Conservation (phyloP, 345 rosid species). For the Pugionium cornutum region DNA sequence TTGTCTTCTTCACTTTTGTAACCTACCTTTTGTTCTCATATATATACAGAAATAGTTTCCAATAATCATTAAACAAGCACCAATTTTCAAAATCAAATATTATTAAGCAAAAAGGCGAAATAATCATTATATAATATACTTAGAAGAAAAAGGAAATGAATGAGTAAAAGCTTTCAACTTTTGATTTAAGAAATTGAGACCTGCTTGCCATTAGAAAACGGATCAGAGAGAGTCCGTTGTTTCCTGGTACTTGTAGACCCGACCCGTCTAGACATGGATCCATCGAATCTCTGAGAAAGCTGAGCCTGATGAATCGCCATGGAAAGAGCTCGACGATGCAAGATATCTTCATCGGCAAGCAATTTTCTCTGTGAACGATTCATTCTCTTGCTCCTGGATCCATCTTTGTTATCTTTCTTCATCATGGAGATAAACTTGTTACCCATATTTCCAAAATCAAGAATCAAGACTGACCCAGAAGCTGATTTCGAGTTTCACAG, state of each 20-base stretch:
- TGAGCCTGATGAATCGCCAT: conserved; percentile 92
- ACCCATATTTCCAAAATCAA: conserved; percentile 59
- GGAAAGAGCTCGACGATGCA: conserved; percentile 91
- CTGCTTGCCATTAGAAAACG: conserved; percentile 74
- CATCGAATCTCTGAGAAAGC: conserved; percentile 89
- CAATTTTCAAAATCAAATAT: conserved; percentile 6
- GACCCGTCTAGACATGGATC: conserved; percentile 94
- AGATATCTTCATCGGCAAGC: conserved; percentile 79
- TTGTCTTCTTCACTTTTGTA: conserved; percentile 23
- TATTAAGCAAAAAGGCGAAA: conserved; percentile 13
- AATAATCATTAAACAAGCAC: conserved; percentile 26
- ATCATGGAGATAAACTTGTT: conserved; percentile 69
- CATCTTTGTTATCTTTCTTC: conserved; percentile 65
- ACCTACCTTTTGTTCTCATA: conserved; percentile 30
- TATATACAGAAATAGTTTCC: conserved; percentile 12
- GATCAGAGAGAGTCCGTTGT: conserved; percentile 63
- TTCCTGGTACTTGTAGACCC: conserved; percentile 76
- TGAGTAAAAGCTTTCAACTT: conserved; percentile 26
- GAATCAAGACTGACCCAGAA: conserved; percentile 10
- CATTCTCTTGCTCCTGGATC: conserved; percentile 76
- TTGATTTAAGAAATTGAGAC: too few relatives aligned
- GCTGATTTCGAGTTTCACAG: background rate
- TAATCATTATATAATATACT: conserved; percentile 24
- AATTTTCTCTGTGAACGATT: conserved; percentile 84
- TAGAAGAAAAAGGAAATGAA: background rate